Evolutionary conservation across 139 green algal genomes (phyloP).

Genomic region (Chlamydomonas incerta): DNA sequence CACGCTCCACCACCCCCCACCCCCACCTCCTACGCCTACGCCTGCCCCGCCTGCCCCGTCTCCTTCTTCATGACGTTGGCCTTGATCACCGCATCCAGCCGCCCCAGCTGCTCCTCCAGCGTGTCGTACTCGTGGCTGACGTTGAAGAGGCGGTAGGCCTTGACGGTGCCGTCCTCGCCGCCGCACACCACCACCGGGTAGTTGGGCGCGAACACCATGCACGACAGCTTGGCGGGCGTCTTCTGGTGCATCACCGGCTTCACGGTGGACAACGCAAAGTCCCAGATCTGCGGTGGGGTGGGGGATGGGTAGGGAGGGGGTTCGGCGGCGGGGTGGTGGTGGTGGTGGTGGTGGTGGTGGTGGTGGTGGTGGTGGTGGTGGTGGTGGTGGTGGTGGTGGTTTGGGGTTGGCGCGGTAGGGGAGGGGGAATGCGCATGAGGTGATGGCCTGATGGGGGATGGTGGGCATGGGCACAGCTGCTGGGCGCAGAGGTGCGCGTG

Average conservation of each 20-base stretch:
- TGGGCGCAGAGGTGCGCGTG: too few species aligned
- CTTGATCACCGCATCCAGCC: constrained; percentile 70
- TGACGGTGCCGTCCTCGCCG: constrained; percentile 65
- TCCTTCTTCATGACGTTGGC: constrained; percentile 75
- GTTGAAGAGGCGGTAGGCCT: constrained; percentile 68
- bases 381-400: too few species aligned
- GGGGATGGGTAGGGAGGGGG: background rate
- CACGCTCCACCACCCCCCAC: too few species aligned
- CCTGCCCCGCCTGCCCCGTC: background rate
- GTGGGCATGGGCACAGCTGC: too few species aligned
- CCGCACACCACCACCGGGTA: constrained; percentile 76
- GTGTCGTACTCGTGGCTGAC: constrained; percentile 62
- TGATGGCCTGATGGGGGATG: too few species aligned
- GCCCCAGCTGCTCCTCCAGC: constrained; percentile 56
- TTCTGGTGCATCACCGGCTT: constrained; percentile 75
- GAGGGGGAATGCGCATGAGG: too few species aligned
- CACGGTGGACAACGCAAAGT: constrained; percentile 79
- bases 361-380: too few species aligned
- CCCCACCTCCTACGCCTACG: too few species aligned
- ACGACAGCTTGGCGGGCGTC: constrained; percentile 59
- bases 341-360: too few species aligned
- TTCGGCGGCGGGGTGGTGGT: too few species aligned
- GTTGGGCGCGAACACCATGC: constrained; percentile 69
- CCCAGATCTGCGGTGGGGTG: constrained; percentile 75
- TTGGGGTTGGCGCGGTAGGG: too few species aligned